Evolutionary conservation across 305 asterid genomes (phyloP).

Genomic region (Striga hermonthica): DNA sequence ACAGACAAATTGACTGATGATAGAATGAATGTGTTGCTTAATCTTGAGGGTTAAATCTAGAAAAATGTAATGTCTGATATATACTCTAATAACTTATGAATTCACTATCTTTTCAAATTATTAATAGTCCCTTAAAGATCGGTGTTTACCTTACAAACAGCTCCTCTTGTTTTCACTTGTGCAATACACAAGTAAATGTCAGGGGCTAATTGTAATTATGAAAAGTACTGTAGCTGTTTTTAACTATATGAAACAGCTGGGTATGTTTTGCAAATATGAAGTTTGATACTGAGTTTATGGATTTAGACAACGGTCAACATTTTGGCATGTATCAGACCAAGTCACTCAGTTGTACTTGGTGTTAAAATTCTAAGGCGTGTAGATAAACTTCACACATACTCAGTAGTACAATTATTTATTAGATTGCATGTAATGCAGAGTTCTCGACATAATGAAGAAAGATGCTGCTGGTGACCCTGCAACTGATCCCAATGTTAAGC

Average conservation of each 20-base stretch:
- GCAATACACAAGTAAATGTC: too few relatives aligned
- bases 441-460: conserved; percentile 77
- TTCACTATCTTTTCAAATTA: too few relatives aligned
- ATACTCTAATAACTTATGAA: too few relatives aligned
- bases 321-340: conserved; percentile 11
- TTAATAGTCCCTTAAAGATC: too few relatives aligned
- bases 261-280: too few relatives aligned
- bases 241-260: too few relatives aligned
- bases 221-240: too few relatives aligned
- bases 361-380: conserved; percentile 1
- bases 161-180: too few relatives aligned
- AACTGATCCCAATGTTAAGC: conserved; percentile 52
- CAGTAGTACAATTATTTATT: conserved; percentile 16
- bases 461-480: conserved; percentile 81
- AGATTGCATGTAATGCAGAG: conserved; percentile 49
- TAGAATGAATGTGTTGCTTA: not conserved
- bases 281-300: not conserved
- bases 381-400: conserved; percentile 18
- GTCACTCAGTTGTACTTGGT: conserved; percentile 7
- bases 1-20: not conserved
- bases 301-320: not conserved
- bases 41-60: not conserved
- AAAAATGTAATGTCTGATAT: too few relatives aligned
- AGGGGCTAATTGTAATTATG: too few relatives aligned
- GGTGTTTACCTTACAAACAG: too few relatives aligned